Evolutionary conservation across 805 yeast species (phyloP), one percentile per base, ranked within the genome.

Genomic region (Ogataea ganodermae): DNA sequence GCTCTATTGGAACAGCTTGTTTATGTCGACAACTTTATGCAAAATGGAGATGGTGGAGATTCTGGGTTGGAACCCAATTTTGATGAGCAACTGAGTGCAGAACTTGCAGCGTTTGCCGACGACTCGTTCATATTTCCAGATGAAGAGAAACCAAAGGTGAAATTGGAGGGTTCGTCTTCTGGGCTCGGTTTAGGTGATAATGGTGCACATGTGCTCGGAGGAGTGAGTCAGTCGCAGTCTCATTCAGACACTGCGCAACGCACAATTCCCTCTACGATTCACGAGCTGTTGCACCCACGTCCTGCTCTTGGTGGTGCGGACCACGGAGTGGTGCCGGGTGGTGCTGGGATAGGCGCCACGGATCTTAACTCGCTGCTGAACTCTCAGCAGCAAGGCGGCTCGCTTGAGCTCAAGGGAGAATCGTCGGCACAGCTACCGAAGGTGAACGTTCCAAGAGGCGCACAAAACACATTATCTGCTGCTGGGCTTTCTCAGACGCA

Each of bases 81-180:
- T 22, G 83, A 79, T 54, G 81, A 78, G 51, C 75, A 78, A 43
- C 57, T 79, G 21, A 76, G 81, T 5, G 80, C 79, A 14, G 94
- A 86, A 59, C 73, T 86, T 52, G 86, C 89, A 14, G 91, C 90
- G 1, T 86, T 86, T 74, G 92, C 91, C 0, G 91, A 86, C 57
- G 91, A 85, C 49, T 77, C 88, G 2, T 86, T 86, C 55, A 78
- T 86, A 2, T 86, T 86, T 61, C 89, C 92, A 1, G 94, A 86
- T 60, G 94, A 87, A 59, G 92, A 86, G 28, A 85, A 85, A 60
- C 84, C 84, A 1, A 74, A 69, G 50, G 50, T 53, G 24, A 51
- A 52, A 35, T 12, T 43, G 36, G 56, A 36, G 31, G 50, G 45
- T 28, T 37, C 50, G 26, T 36, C 55, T 31, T 28, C 46, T 40